A percentile compares a stretch with the other conserved stretches of the same genome.
These are phyloP conservation scores for Simmondsia chinensis DNA, from an alignment of 148 eudicot genomes.

Conservation along the genomic window DNA sequence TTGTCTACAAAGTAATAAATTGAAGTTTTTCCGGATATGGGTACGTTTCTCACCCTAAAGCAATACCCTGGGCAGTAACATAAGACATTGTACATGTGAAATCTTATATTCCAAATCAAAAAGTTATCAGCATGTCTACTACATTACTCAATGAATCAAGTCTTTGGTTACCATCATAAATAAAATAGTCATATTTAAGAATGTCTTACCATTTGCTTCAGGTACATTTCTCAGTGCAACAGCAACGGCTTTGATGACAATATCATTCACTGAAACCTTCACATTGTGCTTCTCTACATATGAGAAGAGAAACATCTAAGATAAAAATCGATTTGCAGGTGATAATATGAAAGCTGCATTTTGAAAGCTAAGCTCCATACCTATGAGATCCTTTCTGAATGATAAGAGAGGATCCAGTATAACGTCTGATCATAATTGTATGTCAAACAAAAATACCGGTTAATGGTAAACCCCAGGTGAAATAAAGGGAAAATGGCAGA, in stretches of 20 bases:
- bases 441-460: background rate
- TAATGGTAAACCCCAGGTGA: background rate
- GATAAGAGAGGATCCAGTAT: slow-evolving; percentile 80
- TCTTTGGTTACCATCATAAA: no score
- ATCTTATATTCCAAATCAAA: no score
- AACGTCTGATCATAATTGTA: slow-evolving; percentile 62
- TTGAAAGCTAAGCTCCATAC: slow-evolving; percentile 25
- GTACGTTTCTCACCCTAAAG: no score
- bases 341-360: background rate
- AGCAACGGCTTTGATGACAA: slow-evolving; percentile 97
- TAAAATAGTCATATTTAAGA: slow-evolving; percentile 2
- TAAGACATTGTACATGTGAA: no score
- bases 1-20: no score
- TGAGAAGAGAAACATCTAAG: background rate
- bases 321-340: background rate
- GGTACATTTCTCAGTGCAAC: slow-evolving; percentile 80
- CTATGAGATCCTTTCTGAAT: slow-evolving; percentile 83
- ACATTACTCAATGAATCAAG: no score
- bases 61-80: no score
- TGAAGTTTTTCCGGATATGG: no score
- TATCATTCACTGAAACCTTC: slow-evolving; percentile 97
- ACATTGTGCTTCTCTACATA: slow-evolving; percentile 67
- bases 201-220: slow-evolving; percentile 75
- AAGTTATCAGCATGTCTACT: no score
- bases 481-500: background rate